Evolutionary conservation across 805 yeast species (phyloP), one percentile per base, ranked within the genome.

Genomic region (Suhomyces pyralidae): DNA sequence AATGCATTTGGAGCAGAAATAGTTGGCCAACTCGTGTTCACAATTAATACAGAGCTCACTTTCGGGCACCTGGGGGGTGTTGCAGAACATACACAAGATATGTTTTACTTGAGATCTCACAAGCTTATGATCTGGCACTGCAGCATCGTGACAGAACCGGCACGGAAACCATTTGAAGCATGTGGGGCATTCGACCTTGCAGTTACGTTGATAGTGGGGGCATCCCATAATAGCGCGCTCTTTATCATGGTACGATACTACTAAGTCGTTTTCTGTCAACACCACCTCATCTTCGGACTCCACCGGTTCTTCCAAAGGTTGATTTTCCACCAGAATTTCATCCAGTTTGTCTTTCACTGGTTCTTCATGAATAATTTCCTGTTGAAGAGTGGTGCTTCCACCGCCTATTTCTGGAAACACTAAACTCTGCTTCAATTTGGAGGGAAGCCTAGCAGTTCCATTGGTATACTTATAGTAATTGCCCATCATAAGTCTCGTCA

Each of bases 101-200:
- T 85, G 85, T 53, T 74, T 76, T 2, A 90, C 88, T 45, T 79
- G 78, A 25, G 74, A 72, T 45, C 96, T 76, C 3, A 63, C 51
- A 32, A 76, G 69, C 62, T 89, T 79, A 57, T 78, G 81, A 10
- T 74, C 62, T 1, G 63, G 53, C 20, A 78, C 76, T 24, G 66
- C 79, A n/a, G 71, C 77, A 61, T 88, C 96, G 68, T 92, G 97
- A 65, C 97, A 92, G 58, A 88, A 81, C 12, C 96, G 79, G 69
- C 97, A 92, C 1, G 89, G 70, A 58, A 74, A 86, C 93, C 96
- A 92, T 62, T 77, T 76, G 30, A 74, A 68, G 63, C 97, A 92
- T 2, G 77, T 77, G 10, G 86, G 78, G 64, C 97, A 92, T 61
- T 89, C 94, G 48, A 88, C 68, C 65, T 91, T 90, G 70, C 96